These are phyloP conservation scores for Trifolium subterraneum DNA, from an alignment of 306 rosid genomes.

Conservation along the genomic window DNA sequence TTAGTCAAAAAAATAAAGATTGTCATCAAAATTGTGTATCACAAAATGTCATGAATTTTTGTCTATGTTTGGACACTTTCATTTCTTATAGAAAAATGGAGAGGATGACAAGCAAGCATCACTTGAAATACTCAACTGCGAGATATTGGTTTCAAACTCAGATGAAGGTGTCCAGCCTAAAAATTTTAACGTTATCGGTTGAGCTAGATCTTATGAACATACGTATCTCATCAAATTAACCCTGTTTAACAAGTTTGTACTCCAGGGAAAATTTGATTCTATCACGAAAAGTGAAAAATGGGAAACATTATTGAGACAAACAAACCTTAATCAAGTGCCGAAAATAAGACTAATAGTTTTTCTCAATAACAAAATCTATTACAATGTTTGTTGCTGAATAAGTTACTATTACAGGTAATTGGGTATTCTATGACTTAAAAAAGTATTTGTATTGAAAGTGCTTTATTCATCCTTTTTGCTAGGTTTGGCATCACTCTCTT, in stretches of 20 bases:
- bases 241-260: background rate
- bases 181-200: too few species aligned
- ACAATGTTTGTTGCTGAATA: constrained; percentile 44
- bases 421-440: constrained; percentile 34
- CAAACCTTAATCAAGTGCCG: background rate
- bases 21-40: too few species aligned
- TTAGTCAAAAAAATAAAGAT: too few species aligned
- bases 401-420: constrained; percentile 54
- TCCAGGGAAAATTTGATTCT: background rate
- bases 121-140: too few species aligned
- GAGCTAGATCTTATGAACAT: too few species aligned
- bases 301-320: background rate
- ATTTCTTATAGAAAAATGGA: too few species aligned
- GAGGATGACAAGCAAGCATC: too few species aligned
- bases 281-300: background rate
- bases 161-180: too few species aligned
- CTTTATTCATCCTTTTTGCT: constrained; percentile 69
- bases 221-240: background rate
- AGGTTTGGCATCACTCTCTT: constrained; percentile 52
- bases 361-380: constrained; percentile 52
- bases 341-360: constrained; percentile 42
- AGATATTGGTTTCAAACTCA: too few species aligned
- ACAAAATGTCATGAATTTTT: too few species aligned
- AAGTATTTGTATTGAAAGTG: constrained; percentile 13
- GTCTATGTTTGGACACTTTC: too few species aligned